Conservation (phyloP, 805 yeast species). For the Metschnikowia shivogae region DNA sequence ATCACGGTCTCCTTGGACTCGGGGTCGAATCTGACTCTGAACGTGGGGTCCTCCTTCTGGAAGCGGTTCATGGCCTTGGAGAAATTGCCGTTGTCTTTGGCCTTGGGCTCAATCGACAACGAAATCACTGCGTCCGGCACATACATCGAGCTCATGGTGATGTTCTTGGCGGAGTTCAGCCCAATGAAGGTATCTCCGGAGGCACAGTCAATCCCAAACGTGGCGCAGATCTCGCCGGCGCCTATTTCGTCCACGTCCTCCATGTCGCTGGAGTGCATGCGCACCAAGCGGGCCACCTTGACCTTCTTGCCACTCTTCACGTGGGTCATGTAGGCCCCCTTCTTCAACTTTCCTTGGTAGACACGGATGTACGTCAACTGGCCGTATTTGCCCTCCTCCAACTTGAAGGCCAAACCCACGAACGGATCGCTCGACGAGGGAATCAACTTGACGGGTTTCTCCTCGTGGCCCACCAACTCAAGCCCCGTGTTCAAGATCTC, state of each 20-base stretch:
- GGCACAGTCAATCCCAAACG: constrained; percentile 97
- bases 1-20: constrained; percentile 93
- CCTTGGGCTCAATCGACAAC: constrained; percentile 79
- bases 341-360: constrained; percentile 90
- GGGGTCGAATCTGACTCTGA: constrained; percentile 82
- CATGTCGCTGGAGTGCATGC: constrained; percentile 99
- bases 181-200: constrained; percentile 98
- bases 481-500: constrained; percentile 89
- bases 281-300: constrained; percentile 87
- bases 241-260: constrained; percentile 95
- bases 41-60: constrained; percentile 99
- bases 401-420: constrained; percentile 96
- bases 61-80: constrained; percentile 96
- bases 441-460: constrained; percentile 59
- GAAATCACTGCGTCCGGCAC: constrained; percentile 99
- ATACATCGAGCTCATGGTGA: constrained; percentile 96
- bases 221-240: constrained; percentile 98
- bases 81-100: constrained; percentile 81
- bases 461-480: constrained; percentile 60
- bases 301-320: constrained; percentile 90
- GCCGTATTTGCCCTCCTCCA: constrained; percentile 97
- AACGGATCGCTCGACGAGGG: constrained; percentile 77
- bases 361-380: constrained; percentile 96
- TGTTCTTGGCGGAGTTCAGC: constrained; percentile 55
- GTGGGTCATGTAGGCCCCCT: constrained; percentile 85